These are phyloP conservation scores for Nakataea oryzae DNA, from an alignment of 2,329 filamentous ascomycete species.

Conservation along the genomic window DNA sequence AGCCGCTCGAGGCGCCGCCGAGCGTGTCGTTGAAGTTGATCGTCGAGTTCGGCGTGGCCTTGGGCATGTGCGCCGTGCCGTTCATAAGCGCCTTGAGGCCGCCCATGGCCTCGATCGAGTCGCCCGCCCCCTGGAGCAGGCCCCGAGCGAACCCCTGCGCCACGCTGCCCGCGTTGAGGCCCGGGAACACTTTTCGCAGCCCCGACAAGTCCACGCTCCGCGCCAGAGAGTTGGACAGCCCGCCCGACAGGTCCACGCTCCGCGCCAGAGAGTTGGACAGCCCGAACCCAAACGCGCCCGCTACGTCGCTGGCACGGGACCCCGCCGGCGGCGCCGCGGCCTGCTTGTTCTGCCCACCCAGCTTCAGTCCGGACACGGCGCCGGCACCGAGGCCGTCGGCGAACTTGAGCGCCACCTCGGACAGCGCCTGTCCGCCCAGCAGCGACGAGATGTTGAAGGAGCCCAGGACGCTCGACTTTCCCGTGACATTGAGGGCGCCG, in stretches of 20 bases:
- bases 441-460: constrained; percentile 3
- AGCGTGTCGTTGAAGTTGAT: constrained; percentile 22
- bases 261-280: background rate
- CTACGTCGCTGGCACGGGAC: constrained; percentile 10
- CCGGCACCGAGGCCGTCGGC: constrained; percentile 9
- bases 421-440: background rate
- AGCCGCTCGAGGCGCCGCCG: constrained; percentile 21
- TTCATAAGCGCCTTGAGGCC: constrained; percentile 19
- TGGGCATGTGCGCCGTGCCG: constrained; percentile 14
- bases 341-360: constrained; percentile 8
- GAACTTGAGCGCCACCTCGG: constrained; percentile 7
- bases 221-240: background rate
- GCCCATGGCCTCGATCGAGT: constrained; percentile 20
- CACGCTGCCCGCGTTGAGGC: constrained; percentile 14
- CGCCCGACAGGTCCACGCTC: background rate
- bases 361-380: constrained; percentile 8
- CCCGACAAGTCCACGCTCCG: background rate
- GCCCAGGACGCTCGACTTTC: background rate
- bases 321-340: constrained; percentile 2
- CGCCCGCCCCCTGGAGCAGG: constrained; percentile 21
- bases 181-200: background rate
- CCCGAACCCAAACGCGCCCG: constrained; percentile 12
- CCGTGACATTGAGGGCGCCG: constrained; percentile 12
- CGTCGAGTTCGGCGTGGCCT: constrained; percentile 12
- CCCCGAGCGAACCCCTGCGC: constrained; percentile 24